Conservation (phyloP, 1,284 basidiomycete species). For the Fomitiporia mediterranea region DNA sequence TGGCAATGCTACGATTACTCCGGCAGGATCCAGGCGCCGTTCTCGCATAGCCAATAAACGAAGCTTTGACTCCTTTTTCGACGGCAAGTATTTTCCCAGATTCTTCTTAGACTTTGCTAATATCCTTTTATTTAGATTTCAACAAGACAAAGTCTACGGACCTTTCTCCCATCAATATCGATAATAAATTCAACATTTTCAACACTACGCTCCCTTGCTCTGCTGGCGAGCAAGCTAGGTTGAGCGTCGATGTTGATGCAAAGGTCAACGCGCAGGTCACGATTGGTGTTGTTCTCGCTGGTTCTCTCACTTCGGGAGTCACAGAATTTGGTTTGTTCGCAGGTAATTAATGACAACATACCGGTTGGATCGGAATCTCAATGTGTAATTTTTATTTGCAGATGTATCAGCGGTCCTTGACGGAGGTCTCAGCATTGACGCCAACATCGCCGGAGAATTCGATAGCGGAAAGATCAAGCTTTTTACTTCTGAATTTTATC, state of each 20-base stretch:
- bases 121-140: conserved; percentile 27
- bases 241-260: conserved; percentile 38
- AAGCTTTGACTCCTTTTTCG: too few relatives aligned
- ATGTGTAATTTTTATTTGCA: background rate
- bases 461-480: conserved; percentile 23
- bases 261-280: conserved; percentile 33
- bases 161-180: conserved; percentile 29
- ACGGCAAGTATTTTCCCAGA: too few relatives aligned
- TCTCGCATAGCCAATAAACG: background rate
- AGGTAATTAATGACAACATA: too few relatives aligned
- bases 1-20: background rate
- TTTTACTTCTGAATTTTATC: conserved; percentile 36
- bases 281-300: conserved; percentile 39
- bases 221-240: conserved; percentile 23
- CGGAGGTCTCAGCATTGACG: conserved; percentile 33
- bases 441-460: conserved; percentile 21
- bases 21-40: background rate
- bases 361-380: too few relatives aligned
- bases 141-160: conserved; percentile 24
- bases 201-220: conserved; percentile 39
- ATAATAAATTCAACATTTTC: conserved; percentile 37
- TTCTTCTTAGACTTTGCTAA: conserved; percentile 23
- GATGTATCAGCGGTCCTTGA: conserved; percentile 28
- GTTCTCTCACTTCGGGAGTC: conserved; percentile 38
- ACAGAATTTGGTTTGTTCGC: conserved; percentile 31